phyloP scores from a whole-genome alignment of 805 yeast genomes.

The Wickerhamiella kurtzmanii region DNA sequence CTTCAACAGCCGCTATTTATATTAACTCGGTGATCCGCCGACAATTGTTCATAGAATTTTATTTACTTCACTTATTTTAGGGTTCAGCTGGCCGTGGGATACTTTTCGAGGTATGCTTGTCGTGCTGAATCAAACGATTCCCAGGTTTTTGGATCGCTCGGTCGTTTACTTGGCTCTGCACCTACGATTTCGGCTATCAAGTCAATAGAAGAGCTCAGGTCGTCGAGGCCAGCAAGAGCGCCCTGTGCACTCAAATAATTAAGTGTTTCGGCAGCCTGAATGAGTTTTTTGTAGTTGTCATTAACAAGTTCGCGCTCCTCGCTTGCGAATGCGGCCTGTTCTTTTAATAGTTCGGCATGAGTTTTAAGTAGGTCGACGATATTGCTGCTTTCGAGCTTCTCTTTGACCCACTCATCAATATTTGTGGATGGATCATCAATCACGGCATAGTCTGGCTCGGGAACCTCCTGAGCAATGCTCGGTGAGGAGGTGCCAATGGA shows the following conservation, averaged over 20 bases:
- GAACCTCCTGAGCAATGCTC: not conserved
- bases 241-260: slow-evolving; percentile 18
- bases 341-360: slow-evolving; percentile 20
- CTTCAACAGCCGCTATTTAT: slow-evolving; percentile 1
- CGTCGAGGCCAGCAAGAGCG: slow-evolving; percentile 14
- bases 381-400: slow-evolving; percentile 14
- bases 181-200: slow-evolving; percentile 7
- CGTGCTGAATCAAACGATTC: not conserved
- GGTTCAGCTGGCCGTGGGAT: not conserved
- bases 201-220: slow-evolving; percentile 6
- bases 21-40: too few relatives aligned
- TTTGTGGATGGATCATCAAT: slow-evolving; percentile 18
- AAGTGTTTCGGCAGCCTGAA: slow-evolving; percentile 25
- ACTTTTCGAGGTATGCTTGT: not conserved
- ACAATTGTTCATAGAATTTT: too few relatives aligned
- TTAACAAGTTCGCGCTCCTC: slow-evolving; percentile 29
- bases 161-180: not conserved
- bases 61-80: not conserved
- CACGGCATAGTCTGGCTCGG: slow-evolving; percentile 15
- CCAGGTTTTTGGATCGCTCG: not conserved
- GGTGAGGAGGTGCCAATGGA: not conserved
- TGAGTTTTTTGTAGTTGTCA: slow-evolving; percentile 28
- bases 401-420: slow-evolving; percentile 11
- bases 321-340: slow-evolving; percentile 24
- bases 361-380: slow-evolving; percentile 18